Base-by-base conservation (phyloP, 1,284 basidiomycete species). In the Leucoagaricus sp. region DNA sequence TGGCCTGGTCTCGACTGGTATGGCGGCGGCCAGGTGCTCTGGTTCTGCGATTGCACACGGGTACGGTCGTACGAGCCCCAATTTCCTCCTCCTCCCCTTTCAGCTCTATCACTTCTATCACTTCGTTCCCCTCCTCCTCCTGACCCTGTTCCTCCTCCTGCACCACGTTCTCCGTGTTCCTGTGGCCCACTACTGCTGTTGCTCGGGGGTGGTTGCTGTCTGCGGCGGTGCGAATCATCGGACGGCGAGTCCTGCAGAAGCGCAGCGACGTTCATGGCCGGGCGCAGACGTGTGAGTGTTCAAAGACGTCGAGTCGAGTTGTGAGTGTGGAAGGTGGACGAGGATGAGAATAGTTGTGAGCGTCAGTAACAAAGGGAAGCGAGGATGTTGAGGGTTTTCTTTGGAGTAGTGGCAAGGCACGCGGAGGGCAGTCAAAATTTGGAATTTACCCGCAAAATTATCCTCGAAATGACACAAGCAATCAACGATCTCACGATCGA, bases 191-290 rank as follows among this genome's bases (percentile, higher is more conserved):
- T 21, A 44, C 41, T 26, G 25, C 29, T 44, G 21, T 13, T 45
- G 38, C 9, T 56, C 10, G 55, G 48, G 10, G 48, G 55, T 7
- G 21, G 40, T 7, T 40, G 31, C 23, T 42, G 55, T 12, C 56
- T 55, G 31, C 56, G 56, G 17, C 52, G 44, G n/a, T 53, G 38
- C 10, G 38, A 36, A 38, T 69, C 75, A 65, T 78, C 85, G 0
- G 86, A 86, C 42, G 87, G 87, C 0, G 86, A 83, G 69, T 86
- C 85, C 64, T 87, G 85, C 31, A 90, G 74, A 56, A 90, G 81
- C 62, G 77, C 82, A 41, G 84, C 83, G 63, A 90, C 84, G 72
- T 90, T 87, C 88, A 90, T 89, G 42, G 53, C 57, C 55, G 62
- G 29, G 12, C 42, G 44, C 29, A 45, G 23, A 46, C n/a, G 53